These are phyloP conservation scores for Zangia roseola DNA, from an alignment of 768 basidiomycete species.

Conservation along the genomic window DNA sequence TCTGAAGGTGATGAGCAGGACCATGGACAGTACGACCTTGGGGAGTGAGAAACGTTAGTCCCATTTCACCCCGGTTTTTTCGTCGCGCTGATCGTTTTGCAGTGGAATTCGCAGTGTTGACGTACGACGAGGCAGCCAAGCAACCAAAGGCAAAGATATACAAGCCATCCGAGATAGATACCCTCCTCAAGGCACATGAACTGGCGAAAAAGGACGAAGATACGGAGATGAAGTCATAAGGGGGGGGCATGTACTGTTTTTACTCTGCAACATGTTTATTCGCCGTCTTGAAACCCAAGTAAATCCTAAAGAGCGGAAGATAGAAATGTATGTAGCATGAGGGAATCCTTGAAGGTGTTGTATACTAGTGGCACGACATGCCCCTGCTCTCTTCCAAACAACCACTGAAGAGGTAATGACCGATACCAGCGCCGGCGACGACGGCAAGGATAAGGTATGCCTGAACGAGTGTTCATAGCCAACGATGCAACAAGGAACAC, in stretches of 20 bases:
- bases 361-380: conserved; percentile 72
- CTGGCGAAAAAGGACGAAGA: conserved; percentile 88
- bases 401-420: conserved; percentile 75
- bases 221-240: conserved; percentile 64
- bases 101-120: conserved; percentile 98
- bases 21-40: conserved; percentile 97
- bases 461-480: conserved; percentile 35
- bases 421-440: conserved; percentile 77
- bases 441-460: conserved; percentile 85
- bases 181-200: conserved; percentile 72
- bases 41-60: conserved; percentile 92
- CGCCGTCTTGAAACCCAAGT: background rate
- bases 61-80: conserved; percentile 21
- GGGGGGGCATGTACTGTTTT: conserved; percentile 10
- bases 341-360: background rate
- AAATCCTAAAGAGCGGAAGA: background rate
- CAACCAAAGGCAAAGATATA: conserved; percentile 90
- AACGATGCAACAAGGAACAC: background rate
- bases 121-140: conserved; percentile 73
- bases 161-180: conserved; percentile 84
- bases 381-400: conserved; percentile 71
- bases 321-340: background rate
- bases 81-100: conserved; percentile 1
- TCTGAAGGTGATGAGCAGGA: conserved; percentile 96
- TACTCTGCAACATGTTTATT: background rate